phyloP scores from a whole-genome alignment of 768 basidiomycete genomes.

The button mushroom (Agaricus bisporus) region DNA sequence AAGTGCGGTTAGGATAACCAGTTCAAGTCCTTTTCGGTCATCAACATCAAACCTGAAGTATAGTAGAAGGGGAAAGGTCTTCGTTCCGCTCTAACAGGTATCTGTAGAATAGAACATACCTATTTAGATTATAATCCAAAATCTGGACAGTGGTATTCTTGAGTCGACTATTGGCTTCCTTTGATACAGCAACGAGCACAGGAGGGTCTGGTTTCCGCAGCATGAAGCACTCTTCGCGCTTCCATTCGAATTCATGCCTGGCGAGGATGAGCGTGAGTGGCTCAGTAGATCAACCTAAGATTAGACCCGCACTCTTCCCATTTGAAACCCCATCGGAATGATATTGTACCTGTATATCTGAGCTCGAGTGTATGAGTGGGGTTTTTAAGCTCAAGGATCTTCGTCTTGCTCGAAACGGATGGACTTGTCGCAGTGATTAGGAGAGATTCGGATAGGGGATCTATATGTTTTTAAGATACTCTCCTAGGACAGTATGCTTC shows the following conservation, averaged over 20 bases:
- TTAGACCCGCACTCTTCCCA: constrained; percentile 69
- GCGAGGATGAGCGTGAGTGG: neutral
- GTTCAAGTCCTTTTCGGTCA: constrained; percentile 82
- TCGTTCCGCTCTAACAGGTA: neutral
- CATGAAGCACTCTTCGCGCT: constrained; percentile 76
- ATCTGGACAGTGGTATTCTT: constrained; percentile 68
- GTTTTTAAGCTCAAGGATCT: constrained; percentile 72
- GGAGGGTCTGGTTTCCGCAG: constrained; percentile 84
- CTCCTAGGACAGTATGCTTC: neutral
- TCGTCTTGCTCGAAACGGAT: constrained; percentile 59
- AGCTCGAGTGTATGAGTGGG: constrained; percentile 66
- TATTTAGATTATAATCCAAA: constrained; percentile 78
- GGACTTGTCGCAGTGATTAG: constrained; percentile 64
- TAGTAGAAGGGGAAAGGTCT: neutral
- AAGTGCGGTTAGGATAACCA: constrained; percentile 69
- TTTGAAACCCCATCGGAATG: constrained; percentile 72
- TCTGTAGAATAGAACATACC: constrained; percentile 35
- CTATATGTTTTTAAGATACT: constrained; percentile 26
- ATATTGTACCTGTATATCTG: constrained; percentile 65
- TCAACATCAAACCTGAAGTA: constrained; percentile 68
- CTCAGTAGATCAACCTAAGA: neutral
- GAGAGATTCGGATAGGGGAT: constrained; percentile 68
- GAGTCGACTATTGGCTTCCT: constrained; percentile 61
- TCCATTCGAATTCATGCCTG: constrained; percentile 86
- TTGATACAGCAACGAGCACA: constrained; percentile 77